These are phyloP conservation scores for Globisporangium irregulare DNA, from an alignment of 352 stramenopile genomes.

Conservation along the genomic window DNA sequence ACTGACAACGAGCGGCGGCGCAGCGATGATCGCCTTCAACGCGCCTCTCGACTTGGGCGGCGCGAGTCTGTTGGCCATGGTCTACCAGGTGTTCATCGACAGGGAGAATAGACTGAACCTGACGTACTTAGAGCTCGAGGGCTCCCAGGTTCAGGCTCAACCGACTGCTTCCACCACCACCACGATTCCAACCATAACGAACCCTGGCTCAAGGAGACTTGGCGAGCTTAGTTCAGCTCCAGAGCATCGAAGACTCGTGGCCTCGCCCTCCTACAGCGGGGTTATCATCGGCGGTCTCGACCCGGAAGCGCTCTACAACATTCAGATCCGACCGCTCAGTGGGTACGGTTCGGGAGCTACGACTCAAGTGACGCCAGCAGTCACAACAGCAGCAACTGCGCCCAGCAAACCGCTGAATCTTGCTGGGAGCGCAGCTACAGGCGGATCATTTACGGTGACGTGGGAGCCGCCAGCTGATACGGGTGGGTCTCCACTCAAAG, in stretches of 20 bases:
- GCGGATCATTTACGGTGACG: conserved; percentile 34
- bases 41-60: conserved; percentile 56
- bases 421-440: conserved; percentile 16
- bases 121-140: conserved; percentile 25
- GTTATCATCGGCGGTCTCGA: conserved; percentile 45
- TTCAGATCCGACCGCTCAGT: conserved; percentile 48
- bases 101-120: conserved; percentile 32
- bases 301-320: conserved; percentile 44
- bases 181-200: not conserved
- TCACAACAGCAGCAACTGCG: conserved; percentile 31
- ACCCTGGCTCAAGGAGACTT: conserved; percentile 10
- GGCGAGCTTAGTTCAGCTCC: not conserved
- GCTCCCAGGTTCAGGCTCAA: not conserved
- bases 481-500: conserved; percentile 37
- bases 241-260: conserved; percentile 13
- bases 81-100: conserved; percentile 52
- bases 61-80: conserved; percentile 26
- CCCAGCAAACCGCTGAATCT: conserved; percentile 32
- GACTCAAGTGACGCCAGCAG: conserved; percentile 22
- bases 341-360: conserved; percentile 21
- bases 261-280: not conserved
- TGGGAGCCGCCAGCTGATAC: conserved; percentile 43
- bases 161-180: not conserved
- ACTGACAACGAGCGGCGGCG: conserved; percentile 36
- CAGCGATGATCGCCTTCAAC: conserved; percentile 44